Percentiles rank a stretch among this genome's conserved stretches.
These are phyloP conservation scores for Eremothecium cymbalariae DNA, from an alignment of 1,139 yeast species.

Conservation along the genomic window DNA sequence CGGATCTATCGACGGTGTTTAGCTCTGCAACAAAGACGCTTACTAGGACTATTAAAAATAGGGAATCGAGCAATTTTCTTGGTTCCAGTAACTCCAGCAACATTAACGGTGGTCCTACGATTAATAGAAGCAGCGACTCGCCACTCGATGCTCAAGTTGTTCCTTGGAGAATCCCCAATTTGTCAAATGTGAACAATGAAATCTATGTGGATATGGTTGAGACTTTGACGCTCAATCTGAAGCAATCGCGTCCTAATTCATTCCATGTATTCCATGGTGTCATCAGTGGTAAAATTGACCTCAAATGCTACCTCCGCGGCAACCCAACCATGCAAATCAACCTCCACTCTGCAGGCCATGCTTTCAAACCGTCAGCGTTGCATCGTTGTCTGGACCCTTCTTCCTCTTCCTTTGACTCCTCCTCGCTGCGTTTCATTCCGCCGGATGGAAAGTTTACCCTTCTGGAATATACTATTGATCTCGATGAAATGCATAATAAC, in stretches of 20 bases:
- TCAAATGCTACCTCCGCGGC: constrained; percentile 66
- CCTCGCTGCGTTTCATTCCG: constrained; percentile 59
- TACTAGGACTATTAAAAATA: constrained; percentile 17
- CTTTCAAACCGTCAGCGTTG: constrained; percentile 42
- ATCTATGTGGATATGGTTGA: constrained; percentile 73
- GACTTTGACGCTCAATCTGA: constrained; percentile 37
- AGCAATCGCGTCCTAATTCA: constrained; percentile 8
- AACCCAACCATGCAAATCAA: constrained; percentile 59
- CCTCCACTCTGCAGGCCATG: constrained; percentile 40
- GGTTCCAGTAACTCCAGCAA: not conserved
- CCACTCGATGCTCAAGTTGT: constrained; percentile 29
- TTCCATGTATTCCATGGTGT: constrained; percentile 34
- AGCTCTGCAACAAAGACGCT: constrained; percentile 34
- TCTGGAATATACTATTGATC: constrained; percentile 57
- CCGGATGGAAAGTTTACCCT: constrained; percentile 75
- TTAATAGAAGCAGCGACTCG: constrained; percentile 17
- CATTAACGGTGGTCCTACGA: constrained; percentile 5
- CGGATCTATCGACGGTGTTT: constrained; percentile 37
- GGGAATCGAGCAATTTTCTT: constrained; percentile 9
- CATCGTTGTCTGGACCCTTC: constrained; percentile 34
- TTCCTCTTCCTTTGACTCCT: constrained; percentile 23
- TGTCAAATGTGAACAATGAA: constrained; percentile 66
- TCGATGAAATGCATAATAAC: constrained; percentile 29
- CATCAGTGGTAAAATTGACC: constrained; percentile 57
- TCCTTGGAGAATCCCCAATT: constrained; percentile 70